These are phyloP conservation scores for Mycena vulgaris DNA, from an alignment of 768 basidiomycete species.

Conservation along the genomic window DNA sequence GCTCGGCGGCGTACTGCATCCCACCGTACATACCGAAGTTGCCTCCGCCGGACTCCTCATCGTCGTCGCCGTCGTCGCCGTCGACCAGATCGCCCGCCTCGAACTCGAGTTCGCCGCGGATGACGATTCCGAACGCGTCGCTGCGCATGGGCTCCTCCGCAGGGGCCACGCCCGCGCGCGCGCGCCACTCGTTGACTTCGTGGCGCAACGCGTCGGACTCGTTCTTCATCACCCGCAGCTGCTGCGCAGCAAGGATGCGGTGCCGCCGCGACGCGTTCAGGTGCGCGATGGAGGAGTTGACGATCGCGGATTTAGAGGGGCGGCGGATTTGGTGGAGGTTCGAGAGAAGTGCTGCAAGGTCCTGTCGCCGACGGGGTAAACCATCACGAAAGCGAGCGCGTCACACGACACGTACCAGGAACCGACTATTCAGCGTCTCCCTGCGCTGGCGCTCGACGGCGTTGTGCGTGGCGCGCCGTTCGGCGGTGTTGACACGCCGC, in stretches of 20 bases:
- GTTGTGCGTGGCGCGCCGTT: slow-evolving; percentile 85
- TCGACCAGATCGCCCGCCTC: slow-evolving; percentile 51
- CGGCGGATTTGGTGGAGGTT: slow-evolving; percentile 93
- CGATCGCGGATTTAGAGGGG: slow-evolving; percentile 96
- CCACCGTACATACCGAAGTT: slow-evolving; percentile 24
- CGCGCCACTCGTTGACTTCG: slow-evolving; percentile 96
- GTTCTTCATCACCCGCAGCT: slow-evolving; percentile 82
- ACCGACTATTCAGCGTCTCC: slow-evolving; percentile 81
- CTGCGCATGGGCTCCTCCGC: slow-evolving; percentile 82
- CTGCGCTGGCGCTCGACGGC: slow-evolving; percentile 84
- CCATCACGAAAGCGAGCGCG: not conserved
- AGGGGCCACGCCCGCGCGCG: slow-evolving; percentile 77
- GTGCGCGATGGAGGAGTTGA: slow-evolving; percentile 95
- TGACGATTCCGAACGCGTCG: slow-evolving; percentile 80
- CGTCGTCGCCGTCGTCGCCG: slow-evolving; percentile 66
- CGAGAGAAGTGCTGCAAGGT: slow-evolving; percentile 92
- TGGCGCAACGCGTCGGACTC: slow-evolving; percentile 91
- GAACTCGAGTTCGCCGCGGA: slow-evolving; percentile 80
- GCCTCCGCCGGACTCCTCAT: slow-evolving; percentile 57
- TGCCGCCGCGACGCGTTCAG: slow-evolving; percentile 88
- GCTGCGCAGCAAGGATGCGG: slow-evolving; percentile 84
- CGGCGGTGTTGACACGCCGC: slow-evolving; percentile 83
- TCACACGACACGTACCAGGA: slow-evolving; percentile 54
- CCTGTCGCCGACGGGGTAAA: slow-evolving; percentile 64
- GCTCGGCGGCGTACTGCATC: slow-evolving; percentile 50